These are phyloP conservation scores for Singerocomus rubriflavus DNA, from an alignment of 1,284 basidiomycete genomes.

Conservation along the genomic window DNA sequence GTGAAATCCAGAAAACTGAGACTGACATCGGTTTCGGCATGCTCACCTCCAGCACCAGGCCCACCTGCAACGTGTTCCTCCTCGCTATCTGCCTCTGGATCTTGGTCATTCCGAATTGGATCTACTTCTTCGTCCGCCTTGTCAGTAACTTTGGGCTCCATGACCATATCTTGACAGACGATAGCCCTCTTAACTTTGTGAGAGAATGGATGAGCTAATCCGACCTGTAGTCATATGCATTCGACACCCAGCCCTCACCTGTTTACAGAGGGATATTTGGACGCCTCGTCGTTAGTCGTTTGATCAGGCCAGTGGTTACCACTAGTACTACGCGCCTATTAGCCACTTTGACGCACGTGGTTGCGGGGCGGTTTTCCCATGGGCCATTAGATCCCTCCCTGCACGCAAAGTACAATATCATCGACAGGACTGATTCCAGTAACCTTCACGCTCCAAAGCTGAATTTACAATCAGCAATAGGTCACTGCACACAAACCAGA, in stretches of 20 bases:
- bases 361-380: too few relatives aligned
- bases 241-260: not conserved
- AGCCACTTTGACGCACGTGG: not conserved
- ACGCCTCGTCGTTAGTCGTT: not conserved
- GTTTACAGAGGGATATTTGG: not conserved
- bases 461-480: slow-evolving; percentile 8
- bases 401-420: too few relatives aligned
- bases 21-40: not conserved
- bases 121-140: slow-evolving; percentile 11
- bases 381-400: too few relatives aligned
- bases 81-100: slow-evolving; percentile 29
- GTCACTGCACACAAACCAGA: slow-evolving; percentile 38
- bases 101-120: slow-evolving; percentile 12
- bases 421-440: not conserved
- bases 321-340: too few relatives aligned
- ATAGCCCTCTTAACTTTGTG: not conserved
- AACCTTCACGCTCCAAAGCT: slow-evolving; percentile 60
- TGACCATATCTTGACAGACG: slow-evolving; percentile 20
- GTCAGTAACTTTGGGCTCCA: slow-evolving; percentile 11
- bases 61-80: slow-evolving; percentile 26
- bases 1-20: slow-evolving; percentile 1
- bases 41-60: slow-evolving; percentile 23
- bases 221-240: not conserved
- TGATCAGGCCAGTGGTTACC: too few relatives aligned
- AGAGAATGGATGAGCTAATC: not conserved